phyloP scores from a whole-genome alignment of 345 rosid species.

The Ceriops zippeliana region DNA sequence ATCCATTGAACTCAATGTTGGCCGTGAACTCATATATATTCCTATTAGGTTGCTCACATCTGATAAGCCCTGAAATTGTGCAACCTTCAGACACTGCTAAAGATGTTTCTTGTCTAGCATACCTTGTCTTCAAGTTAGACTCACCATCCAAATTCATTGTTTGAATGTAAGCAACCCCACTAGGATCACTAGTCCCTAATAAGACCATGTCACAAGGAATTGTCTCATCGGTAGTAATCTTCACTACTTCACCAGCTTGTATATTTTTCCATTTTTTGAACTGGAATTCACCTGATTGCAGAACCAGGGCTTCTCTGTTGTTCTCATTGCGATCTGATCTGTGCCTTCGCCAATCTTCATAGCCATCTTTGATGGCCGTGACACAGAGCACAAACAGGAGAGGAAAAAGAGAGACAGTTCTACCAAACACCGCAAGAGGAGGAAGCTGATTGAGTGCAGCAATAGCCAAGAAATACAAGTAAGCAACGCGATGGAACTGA shows the following conservation, averaged over 20 bases:
- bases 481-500: slow-evolving; percentile 79
- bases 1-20: slow-evolving; percentile 63
- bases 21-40: slow-evolving; percentile 75
- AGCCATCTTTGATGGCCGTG: slow-evolving; percentile 76
- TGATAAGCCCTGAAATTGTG: slow-evolving; percentile 49
- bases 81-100: slow-evolving; percentile 39
- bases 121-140: slow-evolving; percentile 71
- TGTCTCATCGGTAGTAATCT: slow-evolving; percentile 51
- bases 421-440: slow-evolving; percentile 79
- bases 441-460: slow-evolving; percentile 85
- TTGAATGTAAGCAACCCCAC: slow-evolving; percentile 73
- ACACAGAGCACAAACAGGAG: slow-evolving; percentile 72
- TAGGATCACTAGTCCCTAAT: slow-evolving; percentile 64
- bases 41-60: slow-evolving; percentile 76
- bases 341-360: slow-evolving; percentile 87
- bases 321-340: slow-evolving; percentile 70
- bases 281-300: slow-evolving; percentile 43
- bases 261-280: slow-evolving; percentile 61
- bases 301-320: slow-evolving; percentile 59
- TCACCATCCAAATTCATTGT: slow-evolving; percentile 86
- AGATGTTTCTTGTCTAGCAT: slow-evolving; percentile 70
- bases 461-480: slow-evolving; percentile 67
- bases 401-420: slow-evolving; percentile 77
- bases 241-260: slow-evolving; percentile 63
- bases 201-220: slow-evolving; percentile 77